phyloP scores from a whole-genome alignment of 1,284 basidiomycete genomes.

The Tilletia walkeri region DNA sequence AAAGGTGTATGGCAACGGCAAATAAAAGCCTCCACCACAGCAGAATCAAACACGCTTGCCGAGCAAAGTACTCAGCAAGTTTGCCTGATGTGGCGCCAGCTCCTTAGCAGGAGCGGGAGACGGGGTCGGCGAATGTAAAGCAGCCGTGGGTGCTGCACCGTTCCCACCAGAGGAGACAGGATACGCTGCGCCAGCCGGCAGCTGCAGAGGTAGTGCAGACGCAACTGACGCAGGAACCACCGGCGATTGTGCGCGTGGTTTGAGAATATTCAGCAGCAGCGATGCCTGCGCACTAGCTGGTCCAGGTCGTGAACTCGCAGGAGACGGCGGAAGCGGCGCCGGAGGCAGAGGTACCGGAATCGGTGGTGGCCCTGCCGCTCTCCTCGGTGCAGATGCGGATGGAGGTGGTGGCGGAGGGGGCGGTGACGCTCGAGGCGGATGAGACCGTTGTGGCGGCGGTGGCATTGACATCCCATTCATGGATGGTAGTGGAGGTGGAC shows the following conservation, averaged over 20 bases:
- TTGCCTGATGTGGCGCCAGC: constrained; percentile 8
- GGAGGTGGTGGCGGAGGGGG: background rate
- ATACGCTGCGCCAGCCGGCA: background rate
- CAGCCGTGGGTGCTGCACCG: background rate
- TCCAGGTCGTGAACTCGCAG: constrained; percentile 2
- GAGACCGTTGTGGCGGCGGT: background rate
- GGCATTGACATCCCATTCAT: background rate
- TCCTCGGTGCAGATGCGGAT: background rate
- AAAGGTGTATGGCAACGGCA: no score
- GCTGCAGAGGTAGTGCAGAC: background rate
- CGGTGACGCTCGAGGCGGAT: background rate
- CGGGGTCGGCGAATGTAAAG: background rate
- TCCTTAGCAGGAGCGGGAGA: background rate
- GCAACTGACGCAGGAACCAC: background rate
- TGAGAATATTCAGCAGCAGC: constrained; percentile 4
- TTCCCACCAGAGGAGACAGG: background rate
- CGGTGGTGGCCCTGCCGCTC: background rate
- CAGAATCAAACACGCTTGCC: background rate
- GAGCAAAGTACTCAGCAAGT: constrained; percentile 1
- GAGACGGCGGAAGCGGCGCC: constrained; percentile 9
- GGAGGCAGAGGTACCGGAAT: constrained; percentile 6
- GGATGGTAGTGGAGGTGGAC: background rate
- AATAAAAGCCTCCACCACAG: no score
- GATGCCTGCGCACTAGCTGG: background rate
- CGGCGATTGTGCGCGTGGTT: background rate